Evolutionary conservation across 768 basidiomycete genomes (phyloP), one percentile per base, ranked within the genome.

Genomic region (Butyriboletus loyo): DNA sequence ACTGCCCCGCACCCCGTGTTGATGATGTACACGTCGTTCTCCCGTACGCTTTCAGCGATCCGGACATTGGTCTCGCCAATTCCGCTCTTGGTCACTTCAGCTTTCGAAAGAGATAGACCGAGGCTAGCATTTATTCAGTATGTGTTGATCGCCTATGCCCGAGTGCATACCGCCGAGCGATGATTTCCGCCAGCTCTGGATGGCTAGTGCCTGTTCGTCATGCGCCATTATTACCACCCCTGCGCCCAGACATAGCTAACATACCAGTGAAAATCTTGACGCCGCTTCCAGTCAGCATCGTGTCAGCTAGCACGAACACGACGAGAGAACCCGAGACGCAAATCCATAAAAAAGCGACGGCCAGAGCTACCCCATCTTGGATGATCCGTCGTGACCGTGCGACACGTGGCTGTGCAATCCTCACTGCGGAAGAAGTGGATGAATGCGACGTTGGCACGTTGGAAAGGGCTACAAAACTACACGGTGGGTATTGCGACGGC

Each of bases 11-110:
- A 86, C 14, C 92, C 89, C 35, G 92, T 92, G 73, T 94, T 97
- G 76, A 99, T 87, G 71, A 99, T 98, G 74, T 98, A 99, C 45
- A 98, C 96, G 69, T 98, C 97, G 70, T 93, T 91, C 73, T 98
- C 95, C 55, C 97, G 90, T 32, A 99, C 96, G 40, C 91, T 94
- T 73, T 98, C 94, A 58, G 83, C 81, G 68, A 99, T 92, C 59
- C 89, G 87, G 46, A 98, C 92, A 63, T 83, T 83, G 43, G 91
- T 92, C 75, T 98, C 96, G 50, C 94, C 92, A 55, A 93, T 89
- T 22, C 90, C 86, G 67, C 90, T 93, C 62, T 86, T 85, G 49
- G 87, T 86, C 50, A 97, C 85, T 61, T 92, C 87, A 19, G 92
- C 92, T 58, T 87, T 89, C 49, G 91, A 88, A 52, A 98, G 79